These are phyloP conservation scores for Podaxis carcinomalis DNA, from an alignment of 768 basidiomycete genomes.

Conservation along the genomic window DNA sequence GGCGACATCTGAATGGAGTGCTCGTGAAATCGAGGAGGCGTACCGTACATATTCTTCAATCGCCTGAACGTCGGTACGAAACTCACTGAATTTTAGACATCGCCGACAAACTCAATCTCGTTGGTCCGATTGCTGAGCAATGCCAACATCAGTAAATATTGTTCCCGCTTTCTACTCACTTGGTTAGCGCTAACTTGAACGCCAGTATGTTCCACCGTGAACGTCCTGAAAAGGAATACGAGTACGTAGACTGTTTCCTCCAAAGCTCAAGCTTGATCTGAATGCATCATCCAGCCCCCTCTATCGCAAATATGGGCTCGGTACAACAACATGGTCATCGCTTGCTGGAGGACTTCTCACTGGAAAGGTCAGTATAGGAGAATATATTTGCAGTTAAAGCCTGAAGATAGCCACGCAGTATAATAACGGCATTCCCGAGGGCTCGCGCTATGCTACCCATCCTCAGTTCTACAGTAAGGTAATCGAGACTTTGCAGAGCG, in stretches of 20 bases:
- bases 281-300: constrained; percentile 34
- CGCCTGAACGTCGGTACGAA: not conserved
- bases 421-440: constrained; percentile 72
- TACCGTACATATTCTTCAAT: constrained; percentile 33
- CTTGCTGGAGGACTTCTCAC: constrained; percentile 70
- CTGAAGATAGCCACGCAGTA: constrained; percentile 32
- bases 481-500: constrained; percentile 45
- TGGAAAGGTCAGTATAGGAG: constrained; percentile 49
- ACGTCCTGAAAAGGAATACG: constrained; percentile 74
- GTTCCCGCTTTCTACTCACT: not conserved
- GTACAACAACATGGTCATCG: constrained; percentile 74
- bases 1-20: constrained; percentile 76
- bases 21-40: constrained; percentile 64
- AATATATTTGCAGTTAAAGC: not conserved
- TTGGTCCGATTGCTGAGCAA: constrained; percentile 72
- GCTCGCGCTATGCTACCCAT: constrained; percentile 63
- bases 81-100: constrained; percentile 37
- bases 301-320: constrained; percentile 62
- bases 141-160: constrained; percentile 56
- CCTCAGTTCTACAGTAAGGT: constrained; percentile 47
- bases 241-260: constrained; percentile 27
- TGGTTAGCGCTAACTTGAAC: constrained; percentile 10
- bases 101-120: constrained; percentile 60
- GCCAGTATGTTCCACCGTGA: constrained; percentile 73
- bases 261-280: not conserved